A percentile compares a stretch with the other conserved stretches of the same genome.
Evolutionary conservation across 2,329 filamentous ascomycete genomes (phyloP).

Genomic region (Daldinia eschscholtzii): DNA sequence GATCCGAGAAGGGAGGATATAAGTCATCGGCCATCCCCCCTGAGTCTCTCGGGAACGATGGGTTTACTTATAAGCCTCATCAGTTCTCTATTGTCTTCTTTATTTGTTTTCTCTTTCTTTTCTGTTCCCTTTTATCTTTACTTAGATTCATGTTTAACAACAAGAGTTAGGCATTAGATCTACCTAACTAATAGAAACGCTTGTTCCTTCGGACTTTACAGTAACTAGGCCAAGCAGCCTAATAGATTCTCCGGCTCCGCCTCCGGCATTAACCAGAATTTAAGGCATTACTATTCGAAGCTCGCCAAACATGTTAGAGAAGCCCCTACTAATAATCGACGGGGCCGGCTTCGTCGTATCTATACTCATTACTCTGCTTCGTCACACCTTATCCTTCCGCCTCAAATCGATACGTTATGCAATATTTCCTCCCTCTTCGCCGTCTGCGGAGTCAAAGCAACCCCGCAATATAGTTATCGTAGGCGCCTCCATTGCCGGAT

Average conservation of each 20-base stretch:
- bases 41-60: background rate
- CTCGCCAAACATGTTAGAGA: constrained; percentile 37
- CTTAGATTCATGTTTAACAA: background rate
- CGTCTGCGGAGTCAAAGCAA: constrained; percentile 11
- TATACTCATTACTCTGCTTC: constrained; percentile 27
- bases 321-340: constrained; percentile 37
- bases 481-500: constrained; percentile 70
- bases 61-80: too few relatives aligned
- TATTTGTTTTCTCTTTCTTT: background rate
- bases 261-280: background rate
- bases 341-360: constrained; percentile 35
- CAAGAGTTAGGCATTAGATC: background rate
- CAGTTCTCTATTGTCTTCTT: background rate
- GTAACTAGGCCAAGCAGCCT: background rate
- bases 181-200: background rate
- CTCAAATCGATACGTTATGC: constrained; percentile 33
- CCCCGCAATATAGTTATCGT: constrained; percentile 66
- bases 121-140: background rate
- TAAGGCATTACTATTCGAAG: background rate
- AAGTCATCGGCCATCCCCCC: background rate
- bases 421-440: constrained; percentile 30
- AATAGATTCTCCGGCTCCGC: constrained; percentile 21
- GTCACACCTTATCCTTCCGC: constrained; percentile 39
- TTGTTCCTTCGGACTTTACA: constrained; percentile 17
- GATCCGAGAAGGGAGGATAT: constrained; percentile 38